Base-by-base conservation (phyloP, 805 yeast genomes). In the Yarrowia deformans region DNA sequence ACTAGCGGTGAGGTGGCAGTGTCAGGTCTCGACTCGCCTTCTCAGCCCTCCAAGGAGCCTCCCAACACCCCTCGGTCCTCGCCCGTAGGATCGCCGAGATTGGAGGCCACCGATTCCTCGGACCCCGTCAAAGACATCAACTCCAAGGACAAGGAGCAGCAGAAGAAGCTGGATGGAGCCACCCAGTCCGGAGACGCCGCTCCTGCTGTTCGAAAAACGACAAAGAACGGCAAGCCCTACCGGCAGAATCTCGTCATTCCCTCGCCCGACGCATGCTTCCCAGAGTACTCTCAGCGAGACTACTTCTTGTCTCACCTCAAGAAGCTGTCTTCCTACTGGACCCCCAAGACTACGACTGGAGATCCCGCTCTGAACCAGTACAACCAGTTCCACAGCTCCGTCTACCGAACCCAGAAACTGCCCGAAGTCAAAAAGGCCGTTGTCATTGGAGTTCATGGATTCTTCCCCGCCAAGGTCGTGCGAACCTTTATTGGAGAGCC, bases 391-490 rank as follows among this genome's bases (percentile, higher is more conserved):
- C 70, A 70, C 48, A 70, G 71, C 78, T 81, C 67, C 69, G 75
- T 75, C 72, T 77, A 69, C 50, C 71, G 77, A 9, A 64, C 72
- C 8, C 52, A 71, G 1, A 16, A 70, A 18, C 76, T 78, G 1
- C 56, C 70, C 1, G 68, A 60, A 8, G 70, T 86, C 45, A 84
- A 85, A 69, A 86, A 87, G 71, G 90, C 90, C 0, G 83, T 94
- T 39, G 89, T 95, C 43, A 87, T 94, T 70, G 99, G 99, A 0
- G 93, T 94, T 1, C 99, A 94, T 79, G 99, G 99, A 0, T 94
- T 93, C 75, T 94, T 95, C 80, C 99, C 99, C 0, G 90, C 92
- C 1, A 86, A 85, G 71, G 88, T 92, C 83, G 82, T 95, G 10
- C 80, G 99, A 66, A 93, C 97, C 0, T 75, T 94, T 16, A 88